Evolutionary conservation across 169 alveolate species (phyloP), one percentile per base, ranked within the genome.

Genomic region (Perkinsus olseni): DNA sequence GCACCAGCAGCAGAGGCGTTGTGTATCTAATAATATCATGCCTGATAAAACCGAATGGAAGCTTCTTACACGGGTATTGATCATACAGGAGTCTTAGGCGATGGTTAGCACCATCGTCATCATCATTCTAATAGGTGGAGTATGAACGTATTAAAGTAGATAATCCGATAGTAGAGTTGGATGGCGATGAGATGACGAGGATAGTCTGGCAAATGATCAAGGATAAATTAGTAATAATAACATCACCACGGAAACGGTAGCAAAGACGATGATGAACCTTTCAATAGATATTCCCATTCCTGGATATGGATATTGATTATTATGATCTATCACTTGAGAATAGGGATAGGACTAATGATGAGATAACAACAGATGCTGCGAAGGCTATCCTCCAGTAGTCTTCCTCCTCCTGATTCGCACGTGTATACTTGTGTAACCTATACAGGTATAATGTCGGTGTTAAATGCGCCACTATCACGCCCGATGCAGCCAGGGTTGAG

Each of bases 151-250:
- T 97, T 92, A 95, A 92, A 20, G 98, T 97, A 34, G 93, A 91
- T n/a, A 97, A 97, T 74, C 98, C 99, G 36, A 95, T 98, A 50
- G 99, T 97, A 21, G 99, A 97, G 92, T 93, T 98, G 39, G 99
- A 98, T 93, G 99, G 99, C 38, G 99, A 98, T 94, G 99, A 98
- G 93, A 97, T 97, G 99, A 97, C 99, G 38, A 95, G 98, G 93
- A 96, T 98, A 92, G 97, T 98, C 94, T 98, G 99, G 99, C 94
- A 96, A 74, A 93, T 94, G 95, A 97, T 98, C 91, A 98, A 97
- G 94, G 97, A 97, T 38, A 97, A 97, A 24, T 28, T 62, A 4
- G 82, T 62, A 62, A 21, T 62, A 62, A 62, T 62, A 62, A 62
- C 17, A 62, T n/a, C n/a, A n/a, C n/a, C n/a, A n/a, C n/a, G n/a